Conservation (phyloP, 2,329 filamentous ascomycete species). For the Colletotrichum tofieldiae region DNA sequence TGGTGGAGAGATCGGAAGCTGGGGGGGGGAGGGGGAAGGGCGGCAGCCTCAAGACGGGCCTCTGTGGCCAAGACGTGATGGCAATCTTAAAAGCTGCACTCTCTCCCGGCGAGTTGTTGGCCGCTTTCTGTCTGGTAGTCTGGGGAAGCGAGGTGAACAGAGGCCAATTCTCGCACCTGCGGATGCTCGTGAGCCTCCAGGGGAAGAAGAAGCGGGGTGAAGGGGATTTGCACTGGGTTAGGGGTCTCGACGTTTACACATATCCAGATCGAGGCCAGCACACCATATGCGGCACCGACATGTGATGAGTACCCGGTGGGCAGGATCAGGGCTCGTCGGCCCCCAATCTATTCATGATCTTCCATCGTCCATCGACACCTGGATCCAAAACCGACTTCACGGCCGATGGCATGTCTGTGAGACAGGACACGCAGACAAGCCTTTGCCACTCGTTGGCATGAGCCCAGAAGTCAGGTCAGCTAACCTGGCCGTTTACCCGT, state of each 20-base stretch:
- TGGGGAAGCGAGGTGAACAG: background rate
- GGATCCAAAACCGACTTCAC: background rate
- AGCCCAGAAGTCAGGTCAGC: background rate
- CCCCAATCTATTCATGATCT: background rate
- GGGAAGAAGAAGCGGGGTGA: background rate
- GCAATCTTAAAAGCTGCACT: background rate
- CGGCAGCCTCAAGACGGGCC: background rate
- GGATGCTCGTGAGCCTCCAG: background rate
- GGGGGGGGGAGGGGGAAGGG: background rate
- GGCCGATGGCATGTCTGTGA: background rate
- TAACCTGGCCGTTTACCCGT: background rate
- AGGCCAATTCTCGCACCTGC: background rate
- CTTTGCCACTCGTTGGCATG: background rate
- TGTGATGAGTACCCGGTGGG: background rate
- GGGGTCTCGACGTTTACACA: background rate
- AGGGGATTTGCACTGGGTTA: background rate
- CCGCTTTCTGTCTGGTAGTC: background rate
- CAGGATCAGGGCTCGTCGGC: background rate
- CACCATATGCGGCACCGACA: background rate
- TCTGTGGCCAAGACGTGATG: background rate
- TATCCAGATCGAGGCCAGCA: background rate
- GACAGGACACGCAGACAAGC: background rate
- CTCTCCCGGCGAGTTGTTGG: background rate
- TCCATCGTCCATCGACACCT: background rate
- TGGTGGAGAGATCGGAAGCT: constrained; percentile 20